Evolutionary conservation across 2,329 filamentous ascomycete genomes (phyloP).

Genomic region (Exophiala sp.): DNA sequence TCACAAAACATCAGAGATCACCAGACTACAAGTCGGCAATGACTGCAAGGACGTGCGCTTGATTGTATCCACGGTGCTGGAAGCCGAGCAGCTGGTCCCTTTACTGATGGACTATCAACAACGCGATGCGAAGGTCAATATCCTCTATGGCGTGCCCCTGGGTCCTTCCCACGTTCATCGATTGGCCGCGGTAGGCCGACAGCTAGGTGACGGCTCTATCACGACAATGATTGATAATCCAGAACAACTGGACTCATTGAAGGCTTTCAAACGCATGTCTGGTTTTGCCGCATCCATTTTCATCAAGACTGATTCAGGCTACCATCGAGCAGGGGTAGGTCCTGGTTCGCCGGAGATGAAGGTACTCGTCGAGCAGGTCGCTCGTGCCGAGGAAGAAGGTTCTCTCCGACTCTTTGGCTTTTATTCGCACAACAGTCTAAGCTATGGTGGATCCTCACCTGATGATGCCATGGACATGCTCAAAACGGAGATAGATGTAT

Average conservation of each 20-base stretch:
- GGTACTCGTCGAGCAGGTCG: constrained; percentile 32
- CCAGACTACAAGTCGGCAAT: constrained; percentile 66
- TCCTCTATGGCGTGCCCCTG: constrained; percentile 71
- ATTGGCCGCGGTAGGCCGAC: constrained; percentile 54
- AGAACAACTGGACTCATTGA: constrained; percentile 55
- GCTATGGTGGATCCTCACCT: constrained; percentile 57
- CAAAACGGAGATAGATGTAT: constrained; percentile 56
- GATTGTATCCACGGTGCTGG: constrained; percentile 70
- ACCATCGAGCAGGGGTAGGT: constrained; percentile 65
- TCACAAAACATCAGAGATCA: constrained; percentile 70
- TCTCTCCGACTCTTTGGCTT: constrained; percentile 55
- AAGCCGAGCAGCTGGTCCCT: constrained; percentile 65
- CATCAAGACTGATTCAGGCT: constrained; percentile 73
- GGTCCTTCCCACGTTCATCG: constrained; percentile 59
- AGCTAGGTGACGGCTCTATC: constrained; percentile 56
- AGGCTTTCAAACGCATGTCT: constrained; percentile 41
- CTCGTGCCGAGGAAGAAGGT: constrained; percentile 29
- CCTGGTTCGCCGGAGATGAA: constrained; percentile 45
- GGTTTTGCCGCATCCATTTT: constrained; percentile 56
- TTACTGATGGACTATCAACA: constrained; percentile 58
- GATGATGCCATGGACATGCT: constrained; percentile 59
- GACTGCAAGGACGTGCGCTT: constrained; percentile 54
- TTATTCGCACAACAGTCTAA: constrained; percentile 71
- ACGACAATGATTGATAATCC: constrained; percentile 68
- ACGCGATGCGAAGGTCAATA: constrained; percentile 56